These are phyloP conservation scores for Moesziomyces antarcticus DNA, from an alignment of 1,284 basidiomycete genomes.

Conservation along the genomic window DNA sequence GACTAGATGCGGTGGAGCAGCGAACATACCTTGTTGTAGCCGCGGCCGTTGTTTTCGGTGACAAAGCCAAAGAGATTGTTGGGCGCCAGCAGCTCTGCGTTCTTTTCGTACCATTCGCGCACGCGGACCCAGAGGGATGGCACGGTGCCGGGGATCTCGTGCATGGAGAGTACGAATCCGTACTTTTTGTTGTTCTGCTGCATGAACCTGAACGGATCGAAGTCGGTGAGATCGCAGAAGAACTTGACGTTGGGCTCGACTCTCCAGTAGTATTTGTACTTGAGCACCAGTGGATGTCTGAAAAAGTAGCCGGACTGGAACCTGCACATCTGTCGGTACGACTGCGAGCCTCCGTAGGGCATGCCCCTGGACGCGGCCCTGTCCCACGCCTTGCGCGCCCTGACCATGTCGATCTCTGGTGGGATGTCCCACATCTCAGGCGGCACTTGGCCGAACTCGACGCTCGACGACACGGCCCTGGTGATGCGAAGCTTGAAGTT, in stretches of 20 bases:
- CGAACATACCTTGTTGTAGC: slow-evolving; percentile 71
- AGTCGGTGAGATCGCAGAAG: slow-evolving; percentile 77
- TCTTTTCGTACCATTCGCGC: slow-evolving; percentile 75
- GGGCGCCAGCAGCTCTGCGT: slow-evolving; percentile 77
- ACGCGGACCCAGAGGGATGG: slow-evolving; percentile 79
- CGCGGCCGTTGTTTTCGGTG: slow-evolving; percentile 75
- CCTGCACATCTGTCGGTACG: slow-evolving; percentile 76
- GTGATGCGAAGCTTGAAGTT: slow-evolving; percentile 67
- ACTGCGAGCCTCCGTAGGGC: slow-evolving; percentile 82
- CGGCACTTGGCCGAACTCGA: slow-evolving; percentile 81
- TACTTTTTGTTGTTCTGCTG: slow-evolving; percentile 77
- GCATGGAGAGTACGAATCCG: slow-evolving; percentile 82
- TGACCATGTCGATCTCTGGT: slow-evolving; percentile 74
- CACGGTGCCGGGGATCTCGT: slow-evolving; percentile 82
- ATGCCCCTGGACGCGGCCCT: slow-evolving; percentile 77
- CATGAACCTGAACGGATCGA: slow-evolving; percentile 90
- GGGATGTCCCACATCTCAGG: slow-evolving; percentile 86
- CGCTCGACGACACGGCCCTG: slow-evolving; percentile 60
- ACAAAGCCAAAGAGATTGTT: slow-evolving; percentile 81
- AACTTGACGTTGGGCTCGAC: slow-evolving; percentile 81
- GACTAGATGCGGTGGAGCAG: neutral
- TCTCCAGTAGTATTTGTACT: slow-evolving; percentile 93
- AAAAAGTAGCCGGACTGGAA: slow-evolving; percentile 86
- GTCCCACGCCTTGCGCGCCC: slow-evolving; percentile 75
- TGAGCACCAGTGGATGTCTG: slow-evolving; percentile 71